These are phyloP conservation scores for Euphorbia lathyris DNA, from an alignment of 345 rosid species.

Conservation along the genomic window DNA sequence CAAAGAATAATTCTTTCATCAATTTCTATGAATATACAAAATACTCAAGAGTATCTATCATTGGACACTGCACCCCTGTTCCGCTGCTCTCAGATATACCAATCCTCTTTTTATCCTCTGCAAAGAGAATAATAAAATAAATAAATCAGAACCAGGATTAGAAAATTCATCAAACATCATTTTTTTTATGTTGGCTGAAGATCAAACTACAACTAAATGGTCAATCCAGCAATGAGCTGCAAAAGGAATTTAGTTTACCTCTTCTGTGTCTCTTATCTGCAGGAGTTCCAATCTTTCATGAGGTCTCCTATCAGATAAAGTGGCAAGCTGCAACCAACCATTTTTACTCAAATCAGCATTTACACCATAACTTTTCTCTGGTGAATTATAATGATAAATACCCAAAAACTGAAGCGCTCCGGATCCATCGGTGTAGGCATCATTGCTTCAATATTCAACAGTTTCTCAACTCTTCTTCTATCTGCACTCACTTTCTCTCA, in stretches of 20 bases:
- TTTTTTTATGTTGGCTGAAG: neutral
- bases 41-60: conserved; percentile 26
- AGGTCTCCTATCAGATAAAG: conserved; percentile 73
- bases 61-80: conserved; percentile 66
- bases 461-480: conserved; percentile 59
- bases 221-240: neutral
- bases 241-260: conserved; percentile 44
- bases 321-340: conserved; percentile 63
- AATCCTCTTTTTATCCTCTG: conserved; percentile 84
- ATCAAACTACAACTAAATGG: neutral
- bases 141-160: neutral
- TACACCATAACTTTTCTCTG: neutral
- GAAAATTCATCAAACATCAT: neutral
- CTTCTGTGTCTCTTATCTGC: conserved; percentile 69
- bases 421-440: conserved; percentile 79
- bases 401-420: conserved; percentile 97
- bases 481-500: conserved; percentile 37
- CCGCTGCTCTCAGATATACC: conserved; percentile 58
- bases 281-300: conserved; percentile 81
- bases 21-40: neutral
- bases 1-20: conserved; percentile 37
- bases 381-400: conserved; percentile 25
- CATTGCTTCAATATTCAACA: conserved; percentile 63
- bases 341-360: conserved; percentile 14
- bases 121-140: conserved; percentile 13